Evolutionary conservation across 2,329 filamentous ascomycete species (phyloP), one percentile per base, ranked within the genome.

Genomic region (Nigrospora oryzae): DNA sequence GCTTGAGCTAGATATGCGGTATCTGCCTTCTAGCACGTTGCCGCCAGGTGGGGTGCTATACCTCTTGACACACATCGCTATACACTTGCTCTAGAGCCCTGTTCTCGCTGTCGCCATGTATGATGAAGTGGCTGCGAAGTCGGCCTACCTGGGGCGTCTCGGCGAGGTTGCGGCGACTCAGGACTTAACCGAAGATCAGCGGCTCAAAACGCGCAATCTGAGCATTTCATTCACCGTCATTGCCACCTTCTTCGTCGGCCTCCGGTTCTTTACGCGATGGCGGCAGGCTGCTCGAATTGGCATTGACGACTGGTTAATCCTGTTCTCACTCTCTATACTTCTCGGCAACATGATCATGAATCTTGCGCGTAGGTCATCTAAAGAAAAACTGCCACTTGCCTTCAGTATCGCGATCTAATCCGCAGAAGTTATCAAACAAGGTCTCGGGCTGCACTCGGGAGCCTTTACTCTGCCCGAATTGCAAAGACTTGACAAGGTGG

Each of bases 301-400:
- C 10, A 33, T 43, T 2, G 42, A 43, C 35, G 42, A 43, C 42
- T 43, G 42, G 42, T n/a, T 43, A 35, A 43, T n/a, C 11, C 12
- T 43, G 35, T 14, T 38, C 11, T 37, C 42, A 15, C 35, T 37
- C 23, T 17, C 38, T 28, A 14, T 38, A n/a, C 19, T 19, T 15
- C 32, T 33, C 30, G 42, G 35, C 34, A 38, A 43, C 12, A 37
- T 31, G 34, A 7, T 12, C 13, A 37, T 43, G 19, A 43, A 43
- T 19, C 30, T 43, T 8, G 28, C 38, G 6, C 38, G 42, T 43
- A 43, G 31, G 42, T 43, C 15, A 11, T 17, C 7, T 13, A 19
- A 23, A 23, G 19, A 23, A 23, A 23, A 23, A 23, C 19, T 23
- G 19, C 19, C 19, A 23, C 19, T 23, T 23, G 19, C 19, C 19